Evolutionary conservation across 768 basidiomycete genomes (phyloP), one percentile per base, ranked within the genome.

Genomic region (Pisolithus tinctorius): DNA sequence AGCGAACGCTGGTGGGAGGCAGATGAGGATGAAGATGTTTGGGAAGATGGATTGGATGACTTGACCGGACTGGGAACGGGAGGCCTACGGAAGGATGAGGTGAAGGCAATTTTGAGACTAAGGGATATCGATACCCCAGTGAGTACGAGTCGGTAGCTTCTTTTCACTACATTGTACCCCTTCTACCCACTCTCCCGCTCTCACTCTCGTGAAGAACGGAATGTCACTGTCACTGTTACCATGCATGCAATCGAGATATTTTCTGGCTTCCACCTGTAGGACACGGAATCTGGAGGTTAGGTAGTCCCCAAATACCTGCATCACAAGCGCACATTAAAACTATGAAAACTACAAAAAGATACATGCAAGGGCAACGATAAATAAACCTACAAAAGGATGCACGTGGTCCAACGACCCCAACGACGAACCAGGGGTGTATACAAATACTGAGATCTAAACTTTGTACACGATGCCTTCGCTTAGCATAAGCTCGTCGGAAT

Each of bases 401-500:
- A 34, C 11, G 34, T 34, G 34, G 34, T 13, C 34, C 34, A 13
- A 11, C 11, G 34, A 20, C 34, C 34, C 4, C 34, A 34, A 14
- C 34, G 34, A 34, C 11, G 13, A 11, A 4, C 34, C 34, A 14
- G 13, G 34, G 11, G 14, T 3, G 13, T 34, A 34, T 13, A 13
- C 25, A 45, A 10, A 30, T 23, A 36, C 26, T 7, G 34, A 43
- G 43, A 50, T 50, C 69, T 72, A 91, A 51, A 92, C 81, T 67
- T 84, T 91, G 73, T 94, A 94, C 48, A 94, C 79, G 51, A 90
- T 82, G 30, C 85, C 88, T 31, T 88, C 90, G 56, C 85, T 86
- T 60, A 92, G 75, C 88, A 96, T 91, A 55, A 97, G 73, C 67
- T 94, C 87, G 49, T 70, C 69, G 14, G 60, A 58, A 60, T 85